These are phyloP conservation scores for Trichoderma guizhouense DNA, from an alignment of 2,329 filamentous ascomycete genomes.

Conservation along the genomic window DNA sequence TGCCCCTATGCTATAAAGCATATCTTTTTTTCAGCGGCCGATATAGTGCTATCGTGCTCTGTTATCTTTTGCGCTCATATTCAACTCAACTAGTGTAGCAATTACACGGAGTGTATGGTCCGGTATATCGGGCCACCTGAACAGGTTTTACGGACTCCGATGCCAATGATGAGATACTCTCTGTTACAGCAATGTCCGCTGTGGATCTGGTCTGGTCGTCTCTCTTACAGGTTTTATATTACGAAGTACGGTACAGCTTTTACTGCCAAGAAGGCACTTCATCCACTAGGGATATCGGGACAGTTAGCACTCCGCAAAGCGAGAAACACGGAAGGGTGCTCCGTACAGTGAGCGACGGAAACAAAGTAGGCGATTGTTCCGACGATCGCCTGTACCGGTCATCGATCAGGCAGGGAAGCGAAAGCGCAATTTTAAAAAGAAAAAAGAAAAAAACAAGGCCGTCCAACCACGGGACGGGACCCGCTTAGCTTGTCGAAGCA, in stretches of 20 bases:
- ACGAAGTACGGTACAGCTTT: not conserved
- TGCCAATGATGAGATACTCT: not conserved
- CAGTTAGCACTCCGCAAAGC: not conserved
- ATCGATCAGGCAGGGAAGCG: not conserved
- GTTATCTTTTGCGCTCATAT: not conserved
- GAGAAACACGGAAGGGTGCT: not conserved
- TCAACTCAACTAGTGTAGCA: not conserved
- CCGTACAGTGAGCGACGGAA: not conserved
- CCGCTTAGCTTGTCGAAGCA: not conserved
- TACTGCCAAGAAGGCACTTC: not conserved
- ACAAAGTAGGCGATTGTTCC: not conserved
- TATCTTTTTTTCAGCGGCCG: not conserved
- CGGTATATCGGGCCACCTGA: not conserved
- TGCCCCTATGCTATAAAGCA: not conserved
- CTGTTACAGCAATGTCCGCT: not conserved
- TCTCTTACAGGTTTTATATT: not conserved
- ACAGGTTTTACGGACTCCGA: not conserved
- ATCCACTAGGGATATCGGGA: not conserved
- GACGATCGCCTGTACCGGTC: not conserved
- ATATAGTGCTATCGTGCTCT: not conserved
- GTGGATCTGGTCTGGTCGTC: not conserved
- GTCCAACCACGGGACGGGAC: not conserved
- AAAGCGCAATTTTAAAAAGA: constrained; percentile 1
- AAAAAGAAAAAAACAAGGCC: not conserved
- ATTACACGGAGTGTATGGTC: not conserved